Base-by-base conservation (phyloP, 352 stramenopile genomes). In the Globisporangium nunn region DNA sequence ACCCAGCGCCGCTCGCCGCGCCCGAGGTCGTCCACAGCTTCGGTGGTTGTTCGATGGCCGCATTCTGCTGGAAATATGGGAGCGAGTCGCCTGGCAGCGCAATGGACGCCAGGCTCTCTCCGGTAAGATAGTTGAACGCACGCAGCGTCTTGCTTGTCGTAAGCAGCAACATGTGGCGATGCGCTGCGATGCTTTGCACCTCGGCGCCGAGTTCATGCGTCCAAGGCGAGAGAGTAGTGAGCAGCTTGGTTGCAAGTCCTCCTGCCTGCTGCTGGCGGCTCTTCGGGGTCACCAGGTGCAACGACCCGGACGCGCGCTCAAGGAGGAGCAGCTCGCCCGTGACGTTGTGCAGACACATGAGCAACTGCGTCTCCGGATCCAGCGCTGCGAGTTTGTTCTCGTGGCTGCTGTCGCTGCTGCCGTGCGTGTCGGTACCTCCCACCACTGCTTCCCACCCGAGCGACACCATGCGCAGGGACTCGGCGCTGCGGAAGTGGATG, bases 321-420 rank as follows among this genome's bases (percentile, higher is more conserved):
- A 93, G 23, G 39, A 86, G 61, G 29, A 93, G 47, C 6, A 93
- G 66, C 56, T 92, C 83, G 6, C 85, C 81, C n/a, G 85, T 95
- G 44, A 91, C 67, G 46, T 67, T 85, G 46, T 93, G 85, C 2
- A 86, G 37, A 50, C 75, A 88, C 0, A 61, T 59, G 18, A 78
- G 56, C 17, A 79, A 47, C 14, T 67, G 18, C 1, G 33, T 52
- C 18, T 52, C 43, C n/a, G 43, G 44, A 10, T 55, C 50, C 2
- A 8, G 17, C 4, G 40, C 8, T 17, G 7, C 37, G 6, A 37
- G 33, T 8, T 37, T 17, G 11, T 10, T 43, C 11, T 43, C 37
- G 3, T 17, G 37, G 37, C 35, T 28, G 31, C 3, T 33, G 17
- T 1, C 17, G 15, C 11, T 17, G 23, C 35, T 28, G 31, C 3